Evolutionary conservation across 1,284 basidiomycete genomes (phyloP).

Genomic region (Wallemia hederae): DNA sequence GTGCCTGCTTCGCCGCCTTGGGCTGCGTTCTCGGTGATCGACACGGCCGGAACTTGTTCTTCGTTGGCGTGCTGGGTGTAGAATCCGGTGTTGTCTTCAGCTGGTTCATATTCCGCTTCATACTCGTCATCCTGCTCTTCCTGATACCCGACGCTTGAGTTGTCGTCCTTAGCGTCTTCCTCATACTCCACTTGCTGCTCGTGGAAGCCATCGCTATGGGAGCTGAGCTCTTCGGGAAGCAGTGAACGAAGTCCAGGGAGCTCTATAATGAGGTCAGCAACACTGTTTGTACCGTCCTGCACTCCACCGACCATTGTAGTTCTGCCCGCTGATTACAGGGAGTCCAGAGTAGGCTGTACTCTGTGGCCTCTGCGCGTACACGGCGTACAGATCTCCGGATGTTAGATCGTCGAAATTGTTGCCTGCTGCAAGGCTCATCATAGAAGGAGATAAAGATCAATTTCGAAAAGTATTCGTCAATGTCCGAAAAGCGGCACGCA

Average conservation of each 20-base stretch:
- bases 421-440: neutral
- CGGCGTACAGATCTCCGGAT: neutral
- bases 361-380: neutral
- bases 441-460: neutral
- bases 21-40: neutral
- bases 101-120: neutral
- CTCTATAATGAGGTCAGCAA: neutral
- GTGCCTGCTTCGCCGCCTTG: slow-evolving; percentile 15
- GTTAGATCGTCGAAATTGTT: neutral
- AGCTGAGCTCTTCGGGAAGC: neutral
- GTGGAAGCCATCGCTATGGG: neutral
- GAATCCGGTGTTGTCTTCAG: neutral
- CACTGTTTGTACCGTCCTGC: too few species aligned
- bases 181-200: neutral
- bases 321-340: neutral
- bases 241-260: neutral
- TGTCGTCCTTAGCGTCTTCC: neutral
- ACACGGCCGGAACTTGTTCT: neutral
- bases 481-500: neutral
- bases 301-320: neutral
- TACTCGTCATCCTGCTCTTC: neutral
- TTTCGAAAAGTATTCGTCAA: too few species aligned
- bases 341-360: neutral
- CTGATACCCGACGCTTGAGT: neutral
- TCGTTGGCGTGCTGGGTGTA: neutral